Evolutionary conservation across 2,329 filamentous ascomycete genomes (phyloP), one percentile per base, ranked within the genome.

Genomic region (Alternaria sp.): DNA sequence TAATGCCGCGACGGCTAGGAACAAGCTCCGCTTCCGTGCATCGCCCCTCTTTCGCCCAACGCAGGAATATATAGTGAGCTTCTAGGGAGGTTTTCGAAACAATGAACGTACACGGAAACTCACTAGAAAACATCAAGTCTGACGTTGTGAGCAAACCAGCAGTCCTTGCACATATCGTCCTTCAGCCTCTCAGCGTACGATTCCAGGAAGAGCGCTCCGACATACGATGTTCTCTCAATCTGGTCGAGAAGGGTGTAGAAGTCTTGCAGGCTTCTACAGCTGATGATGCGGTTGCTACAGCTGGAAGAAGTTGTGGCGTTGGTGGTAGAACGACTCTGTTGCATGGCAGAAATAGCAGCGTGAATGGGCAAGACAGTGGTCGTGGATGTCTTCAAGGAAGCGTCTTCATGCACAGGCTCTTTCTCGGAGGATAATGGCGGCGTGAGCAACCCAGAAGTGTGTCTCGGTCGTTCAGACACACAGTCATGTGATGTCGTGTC

Each of bases 221-320:
- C 63, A n/a, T 57, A 63, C 10, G 64, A 68, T 14, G 59, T 66
- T 4, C 64, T 57, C 54, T 70, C 71, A 22, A 75, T 70, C 38
- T 54, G 60, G 58, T 75, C 71, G 16, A 74, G 67, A 12, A 75
- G 63, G 16, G 61, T 52, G 60, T 74, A 75, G 45, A 74, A 70
- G n/a, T 71, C 64, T 54, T 69, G 63, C 45, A 73, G 57, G 12
- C 65, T 68, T 44, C 66, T 68, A 56, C 67, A 73, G 56, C 67
- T 70, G 2, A 53, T 25, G 36, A 62, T 63, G 11, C 44, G 34
- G 10, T 52, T 28, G 50, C 25, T 41, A 4, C 3, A 3, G n/a
- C 10, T 7, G 16, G 34, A 53, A 18, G 20, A 5, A 27, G 30
- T 20, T 11, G 46, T 9, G 14, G 32, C 5, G 20, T 36, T 5